These are phyloP conservation scores for Mycosphaerella sp. DNA, from an alignment of 2,329 filamentous ascomycete genomes.

Conservation along the genomic window DNA sequence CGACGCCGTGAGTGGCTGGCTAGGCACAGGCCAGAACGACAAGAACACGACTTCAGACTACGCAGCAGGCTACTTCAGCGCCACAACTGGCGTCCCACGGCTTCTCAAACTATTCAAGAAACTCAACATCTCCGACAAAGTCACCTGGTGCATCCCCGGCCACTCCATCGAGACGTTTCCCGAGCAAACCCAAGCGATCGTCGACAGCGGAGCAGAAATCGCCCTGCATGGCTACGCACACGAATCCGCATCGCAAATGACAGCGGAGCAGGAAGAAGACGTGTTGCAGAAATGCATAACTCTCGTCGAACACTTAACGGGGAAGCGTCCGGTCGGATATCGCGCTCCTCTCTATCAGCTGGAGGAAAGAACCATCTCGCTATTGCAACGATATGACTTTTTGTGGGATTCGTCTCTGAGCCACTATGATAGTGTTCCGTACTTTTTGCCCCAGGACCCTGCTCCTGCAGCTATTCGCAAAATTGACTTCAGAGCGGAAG, in stretches of 20 bases:
- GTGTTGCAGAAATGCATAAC: conserved; percentile 46
- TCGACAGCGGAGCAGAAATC: conserved; percentile 50
- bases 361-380: conserved; percentile 43
- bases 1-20: conserved; percentile 55
- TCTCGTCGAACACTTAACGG: conserved; percentile 40
- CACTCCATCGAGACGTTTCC: conserved; percentile 56
- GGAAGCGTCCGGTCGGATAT: conserved; percentile 45
- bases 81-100: conserved; percentile 51
- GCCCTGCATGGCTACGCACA: conserved; percentile 48
- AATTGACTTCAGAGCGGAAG: conserved; percentile 37
- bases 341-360: conserved; percentile 50
- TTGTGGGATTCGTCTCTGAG: conserved; percentile 49
- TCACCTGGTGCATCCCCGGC: conserved; percentile 57
- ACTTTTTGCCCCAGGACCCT: conserved; percentile 41
- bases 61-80: conserved; percentile 51
- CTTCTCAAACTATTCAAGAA: conserved; percentile 51
- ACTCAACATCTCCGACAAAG: conserved; percentile 46
- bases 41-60: conserved; percentile 53
- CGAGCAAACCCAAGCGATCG: conserved; percentile 44
- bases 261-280: conserved; percentile 45
- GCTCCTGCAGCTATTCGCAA: conserved; percentile 38
- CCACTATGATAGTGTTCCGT: conserved; percentile 47
- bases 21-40: conserved; percentile 51
- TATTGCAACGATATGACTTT: conserved; percentile 46
- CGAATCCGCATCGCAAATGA: conserved; percentile 44